Evolutionary conservation across 768 basidiomycete species (phyloP), one percentile per base, ranked within the genome.

Genomic region (Polyporus arcularius): DNA sequence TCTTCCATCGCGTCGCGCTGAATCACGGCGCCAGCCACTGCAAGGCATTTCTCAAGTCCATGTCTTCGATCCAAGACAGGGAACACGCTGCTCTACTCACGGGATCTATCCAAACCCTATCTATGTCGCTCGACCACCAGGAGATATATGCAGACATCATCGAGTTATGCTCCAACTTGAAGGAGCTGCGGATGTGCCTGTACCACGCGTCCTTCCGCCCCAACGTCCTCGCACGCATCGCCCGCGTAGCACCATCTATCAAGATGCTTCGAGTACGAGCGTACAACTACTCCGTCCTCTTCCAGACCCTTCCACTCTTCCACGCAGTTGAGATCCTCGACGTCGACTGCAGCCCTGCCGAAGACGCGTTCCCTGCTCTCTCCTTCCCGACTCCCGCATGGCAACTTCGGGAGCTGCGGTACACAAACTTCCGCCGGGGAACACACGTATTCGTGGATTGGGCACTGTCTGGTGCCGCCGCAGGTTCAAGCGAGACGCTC

Each of bases 71-170:
- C 8, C 43, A 45, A 21, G 43, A 45, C 43, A n/a, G 8, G n/a
- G n/a, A 45, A 21, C 43, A 45, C 43, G 43, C n/a, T 4, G 43
- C 14, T 16, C 14, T 45, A 8, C 43, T 45, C 43, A 21, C 43
- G 3, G 43, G 28, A 12, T 35, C 58, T 4, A 51, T 59, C n/a
- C 51, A 35, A 21, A 53, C 50, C 4, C 18, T 59, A 2, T 46
- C 51, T 3, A 59, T 59, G 58, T 41, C 53, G 41, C 53, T 59
- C 51, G 58, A 59, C 58, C 58, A 59, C 58, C 58, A 59, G 43
- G 43, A 46, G 43, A 53, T 59, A 42, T 59, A 59, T 43, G 32
- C 51, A 15, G 43, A 31, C 45, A 35, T 52, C 26, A 28, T 52
- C 7, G 26, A 39, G n/a, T 43, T 59, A 11, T 53, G 51, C 43